These are phyloP conservation scores for Nakazawaea ernobii DNA, from an alignment of 805 yeast genomes.

Conservation along the genomic window DNA sequence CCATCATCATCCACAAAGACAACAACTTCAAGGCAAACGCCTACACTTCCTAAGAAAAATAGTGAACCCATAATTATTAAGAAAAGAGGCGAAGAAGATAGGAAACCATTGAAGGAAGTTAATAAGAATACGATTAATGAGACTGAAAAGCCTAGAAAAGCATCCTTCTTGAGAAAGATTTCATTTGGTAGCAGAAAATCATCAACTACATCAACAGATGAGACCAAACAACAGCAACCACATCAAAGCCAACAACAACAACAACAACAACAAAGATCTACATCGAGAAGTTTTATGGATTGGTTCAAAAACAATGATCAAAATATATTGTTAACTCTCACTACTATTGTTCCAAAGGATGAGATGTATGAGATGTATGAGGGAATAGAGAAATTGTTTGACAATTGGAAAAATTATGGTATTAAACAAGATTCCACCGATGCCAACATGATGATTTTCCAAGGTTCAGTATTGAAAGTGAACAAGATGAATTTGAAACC, in stretches of 20 bases:
- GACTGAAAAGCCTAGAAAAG: constrained; percentile 7
- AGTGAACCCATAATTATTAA: background rate
- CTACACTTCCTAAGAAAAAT: background rate
- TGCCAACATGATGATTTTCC: constrained; percentile 36
- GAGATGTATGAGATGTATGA: constrained; percentile 64
- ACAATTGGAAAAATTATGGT: constrained; percentile 70
- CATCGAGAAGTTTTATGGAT: constrained; percentile 27
- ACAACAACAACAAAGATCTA: background rate
- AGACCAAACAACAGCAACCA: background rate
- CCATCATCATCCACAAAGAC: background rate
- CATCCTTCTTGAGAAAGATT: constrained; percentile 40
- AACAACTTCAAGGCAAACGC: background rate
- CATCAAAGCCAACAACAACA: too few species aligned
- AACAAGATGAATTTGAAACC: constrained; percentile 60
- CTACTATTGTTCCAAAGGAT: constrained; percentile 30
- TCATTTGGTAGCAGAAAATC: constrained; percentile 36
- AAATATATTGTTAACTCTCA: constrained; percentile 30
- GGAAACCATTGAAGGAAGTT: constrained; percentile 7
- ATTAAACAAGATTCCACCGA: constrained; percentile 47
- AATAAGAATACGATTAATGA: constrained; percentile 2
- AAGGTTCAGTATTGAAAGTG: constrained; percentile 57
- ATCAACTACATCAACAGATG: constrained; percentile 3
- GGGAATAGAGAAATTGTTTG: constrained; percentile 56
- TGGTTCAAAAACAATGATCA: constrained; percentile 32
- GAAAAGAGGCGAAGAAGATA: background rate